These are phyloP conservation scores for Serpula lacrymans DNA, from an alignment of 768 basidiomycete genomes.

Conservation along the genomic window DNA sequence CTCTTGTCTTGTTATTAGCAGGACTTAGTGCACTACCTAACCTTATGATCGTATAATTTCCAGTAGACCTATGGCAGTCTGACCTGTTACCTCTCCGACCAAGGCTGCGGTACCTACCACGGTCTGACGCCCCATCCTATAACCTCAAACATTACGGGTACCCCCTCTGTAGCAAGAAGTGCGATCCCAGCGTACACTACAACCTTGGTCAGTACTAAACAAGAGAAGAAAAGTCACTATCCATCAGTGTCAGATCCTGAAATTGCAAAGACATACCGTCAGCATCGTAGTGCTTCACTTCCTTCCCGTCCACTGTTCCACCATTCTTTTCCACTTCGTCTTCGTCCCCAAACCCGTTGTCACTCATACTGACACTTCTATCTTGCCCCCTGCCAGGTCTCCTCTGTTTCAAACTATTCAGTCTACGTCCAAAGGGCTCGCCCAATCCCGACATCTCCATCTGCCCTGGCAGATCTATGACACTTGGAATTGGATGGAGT, in stretches of 20 bases:
- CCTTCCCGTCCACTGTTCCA: conserved; percentile 14
- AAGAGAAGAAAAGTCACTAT: not conserved
- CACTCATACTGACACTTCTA: conserved; percentile 11
- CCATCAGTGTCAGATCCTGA: conserved; percentile 3
- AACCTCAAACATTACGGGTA: conserved; percentile 66
- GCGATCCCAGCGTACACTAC: conserved; percentile 90
- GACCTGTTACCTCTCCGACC: too few relatives aligned
- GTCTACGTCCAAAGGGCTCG: conserved; percentile 41
- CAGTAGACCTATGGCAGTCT: too few relatives aligned
- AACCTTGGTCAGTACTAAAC: conserved; percentile 79
- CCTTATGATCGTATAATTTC: too few relatives aligned
- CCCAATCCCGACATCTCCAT: conserved; percentile 41
- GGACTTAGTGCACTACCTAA: too few relatives aligned
- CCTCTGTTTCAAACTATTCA: conserved; percentile 25
- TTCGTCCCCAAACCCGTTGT: conserved; percentile 24
- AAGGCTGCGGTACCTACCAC: too few relatives aligned
- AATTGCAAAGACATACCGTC: conserved; percentile 56
- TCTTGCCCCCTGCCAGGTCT: conserved; percentile 16
- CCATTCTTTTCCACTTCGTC: conserved; percentile 18
- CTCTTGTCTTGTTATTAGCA: too few relatives aligned
- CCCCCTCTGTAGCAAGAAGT: conserved; percentile 53
- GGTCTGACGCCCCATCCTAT: conserved; percentile 64
- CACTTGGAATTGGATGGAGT: conserved; percentile 75
- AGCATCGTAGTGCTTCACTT: conserved; percentile 77
- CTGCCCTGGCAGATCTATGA: conserved; percentile 69